Conservation (phyloP, 768 basidiomycete species). For the Mycena indigotica region DNA sequence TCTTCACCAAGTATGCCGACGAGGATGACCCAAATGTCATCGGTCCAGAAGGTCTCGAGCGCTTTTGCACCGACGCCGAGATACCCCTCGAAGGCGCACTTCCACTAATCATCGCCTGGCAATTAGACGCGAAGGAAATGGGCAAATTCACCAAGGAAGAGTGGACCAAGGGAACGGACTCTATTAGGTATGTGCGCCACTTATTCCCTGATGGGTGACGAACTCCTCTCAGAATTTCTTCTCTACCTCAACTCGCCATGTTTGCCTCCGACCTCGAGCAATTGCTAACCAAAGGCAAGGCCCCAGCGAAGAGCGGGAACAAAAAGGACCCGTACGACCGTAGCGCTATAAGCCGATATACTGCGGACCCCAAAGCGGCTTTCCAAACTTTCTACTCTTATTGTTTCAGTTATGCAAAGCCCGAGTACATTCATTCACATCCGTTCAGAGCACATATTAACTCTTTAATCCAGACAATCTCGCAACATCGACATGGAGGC, state of each 20-base stretch:
- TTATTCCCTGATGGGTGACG: conserved; percentile 1
- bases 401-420: conserved; percentile 71
- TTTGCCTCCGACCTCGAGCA: conserved; percentile 64
- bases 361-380: conserved; percentile 48
- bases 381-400: conserved; percentile 71
- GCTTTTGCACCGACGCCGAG: conserved; percentile 67
- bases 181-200: conserved; percentile 43
- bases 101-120: conserved; percentile 78
- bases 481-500: conserved; percentile 86
- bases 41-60: conserved; percentile 72
- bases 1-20: conserved; percentile 67
- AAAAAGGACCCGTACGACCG: conserved; percentile 58
- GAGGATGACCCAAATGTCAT: conserved; percentile 59
- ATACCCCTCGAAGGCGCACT: conserved; percentile 73
- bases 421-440: conserved; percentile 56
- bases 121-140: conserved; percentile 70
- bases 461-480: conserved; percentile 49
- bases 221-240: conserved; percentile 38
- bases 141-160: conserved; percentile 68
- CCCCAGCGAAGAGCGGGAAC: conserved; percentile 41
- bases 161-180: conserved; percentile 61
- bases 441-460: background rate
- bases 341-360: conserved; percentile 51
- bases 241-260: conserved; percentile 48
- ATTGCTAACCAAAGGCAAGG: conserved; percentile 55